Conservation (phyloP, 805 yeast genomes). For the Barnettozyma botsteinii region DNA sequence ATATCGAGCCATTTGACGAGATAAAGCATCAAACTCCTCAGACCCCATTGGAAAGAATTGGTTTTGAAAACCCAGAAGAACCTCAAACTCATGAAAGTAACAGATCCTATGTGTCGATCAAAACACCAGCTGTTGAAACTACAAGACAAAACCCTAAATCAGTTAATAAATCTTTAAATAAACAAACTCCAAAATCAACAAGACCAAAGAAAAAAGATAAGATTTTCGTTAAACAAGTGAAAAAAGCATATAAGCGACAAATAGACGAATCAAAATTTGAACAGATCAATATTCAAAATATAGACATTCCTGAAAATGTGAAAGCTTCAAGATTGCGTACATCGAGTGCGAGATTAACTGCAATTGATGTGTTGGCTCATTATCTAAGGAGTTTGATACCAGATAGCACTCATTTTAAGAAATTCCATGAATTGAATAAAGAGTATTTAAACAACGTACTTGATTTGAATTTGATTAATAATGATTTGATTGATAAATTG, state of each 20-base stretch:
- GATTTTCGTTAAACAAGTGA: background rate
- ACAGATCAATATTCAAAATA: background rate
- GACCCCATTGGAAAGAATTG: slow-evolving; percentile 1
- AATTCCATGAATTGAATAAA: slow-evolving; percentile 22
- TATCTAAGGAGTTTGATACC: slow-evolving; percentile 8
- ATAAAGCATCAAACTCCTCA: slow-evolving; percentile 1
- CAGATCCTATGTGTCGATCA: slow-evolving; percentile 2
- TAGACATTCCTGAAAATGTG: slow-evolving; percentile 6
- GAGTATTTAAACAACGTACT: slow-evolving; percentile 28
- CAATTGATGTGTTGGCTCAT: slow-evolving; percentile 17
- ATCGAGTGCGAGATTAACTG: slow-evolving; percentile 16
- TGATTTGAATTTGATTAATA: slow-evolving; percentile 32
- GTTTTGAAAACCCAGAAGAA: background rate
- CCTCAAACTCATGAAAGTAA: slow-evolving; percentile 4
- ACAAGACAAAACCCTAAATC: no score
- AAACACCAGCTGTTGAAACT: background rate
- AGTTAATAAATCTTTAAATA: no score
- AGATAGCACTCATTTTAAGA: slow-evolving; percentile 8
- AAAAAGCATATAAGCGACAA: background rate
- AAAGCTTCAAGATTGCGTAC: slow-evolving; percentile 24
- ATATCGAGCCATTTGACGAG: no score
- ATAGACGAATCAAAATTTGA: background rate
- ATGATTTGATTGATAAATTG: slow-evolving; percentile 28
- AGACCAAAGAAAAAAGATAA: background rate
- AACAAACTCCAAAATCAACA: background rate